Base-by-base conservation (phyloP, 2,329 filamentous ascomycete genomes). In the Monilinia aucupariae region DNA sequence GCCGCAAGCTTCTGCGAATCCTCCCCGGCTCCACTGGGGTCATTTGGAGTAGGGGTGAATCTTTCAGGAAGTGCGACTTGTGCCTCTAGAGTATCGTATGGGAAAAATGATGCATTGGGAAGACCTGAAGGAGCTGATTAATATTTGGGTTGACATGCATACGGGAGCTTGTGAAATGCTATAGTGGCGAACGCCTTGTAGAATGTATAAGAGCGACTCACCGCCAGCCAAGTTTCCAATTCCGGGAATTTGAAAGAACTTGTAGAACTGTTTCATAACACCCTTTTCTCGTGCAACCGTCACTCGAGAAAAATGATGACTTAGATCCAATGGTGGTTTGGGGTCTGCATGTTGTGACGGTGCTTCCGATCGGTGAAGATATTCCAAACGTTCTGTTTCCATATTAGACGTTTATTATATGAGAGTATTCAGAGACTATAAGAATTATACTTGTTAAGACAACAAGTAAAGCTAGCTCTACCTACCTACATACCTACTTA, bases 71-170 rank as follows among this genome's bases (percentile, higher is more conserved):
- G 83, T 39, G 91, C 90, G 65, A 88, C 85, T 68, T 88, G 86
- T 48, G 92, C 90, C 76, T 96, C 91, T 66, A 97, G 85, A 0
- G 91, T 94, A 71, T 97, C 92, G 76, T 89, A 96, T 10, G 92
- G 92, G 72, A 97, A 97, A 77, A 91, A 91, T 64, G 83, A 82
- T 47, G 87, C 80, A 75, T 94, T 88, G 20, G 92, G 92, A 27
- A 96, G 83, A 65, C 91, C 90, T 67, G 64, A 39, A 45, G 50
- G 61, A 43, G 30, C 47, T 41, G 64, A 58, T 67, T 49, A 71
- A 51, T 53, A 51, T 59, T 43, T 47, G 61, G 43, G 43, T 64
- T 48, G 59, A 49, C 37, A 27, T 41, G 43, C 32, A 15, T 6
- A 34, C n/a, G 6, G 22, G 43, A 48, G 25, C 25, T 25, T n/a